Evolutionary conservation across 305 asterid species (phyloP).

Genomic region (Fraxinus greggii): DNA sequence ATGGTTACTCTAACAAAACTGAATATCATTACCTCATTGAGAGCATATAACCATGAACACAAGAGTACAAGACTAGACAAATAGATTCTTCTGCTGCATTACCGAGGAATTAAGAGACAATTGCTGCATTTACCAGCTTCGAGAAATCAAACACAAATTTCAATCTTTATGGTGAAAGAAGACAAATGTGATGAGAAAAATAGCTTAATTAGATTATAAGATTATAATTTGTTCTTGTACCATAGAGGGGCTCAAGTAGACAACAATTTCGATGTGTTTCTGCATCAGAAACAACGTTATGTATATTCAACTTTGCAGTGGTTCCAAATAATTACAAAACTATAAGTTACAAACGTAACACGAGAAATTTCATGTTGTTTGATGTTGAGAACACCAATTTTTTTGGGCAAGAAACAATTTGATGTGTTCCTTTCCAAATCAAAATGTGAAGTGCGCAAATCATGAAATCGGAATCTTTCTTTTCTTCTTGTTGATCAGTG

Average conservation of each 20-base stretch:
- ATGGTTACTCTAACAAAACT: background rate
- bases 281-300: slow-evolving; percentile 5
- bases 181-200: slow-evolving; percentile 11
- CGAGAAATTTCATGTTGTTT: slow-evolving; percentile 15
- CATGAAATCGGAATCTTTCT: slow-evolving; percentile 28
- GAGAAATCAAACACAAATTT: slow-evolving; percentile 32
- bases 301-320: slow-evolving; percentile 31
- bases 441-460: slow-evolving; percentile 18
- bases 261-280: slow-evolving; percentile 29
- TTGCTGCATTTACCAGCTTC: slow-evolving; percentile 32
- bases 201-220: background rate
- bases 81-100: slow-evolving; percentile 9
- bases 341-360: slow-evolving; percentile 21
- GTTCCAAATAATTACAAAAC: slow-evolving; percentile 29
- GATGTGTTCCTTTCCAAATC: slow-evolving; percentile 26
- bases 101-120: slow-evolving; percentile 26
- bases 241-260: slow-evolving; percentile 20
- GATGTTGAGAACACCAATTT: slow-evolving; percentile 20
- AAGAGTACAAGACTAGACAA: background rate
- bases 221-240: background rate
- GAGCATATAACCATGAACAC: background rate
- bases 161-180: slow-evolving; percentile 21
- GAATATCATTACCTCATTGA: background rate
- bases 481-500: slow-evolving; percentile 30
- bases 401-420: slow-evolving; percentile 2